Conservation (phyloP, 2,329 filamentous ascomycete genomes). For the Epichloe glyceriae region DNA sequence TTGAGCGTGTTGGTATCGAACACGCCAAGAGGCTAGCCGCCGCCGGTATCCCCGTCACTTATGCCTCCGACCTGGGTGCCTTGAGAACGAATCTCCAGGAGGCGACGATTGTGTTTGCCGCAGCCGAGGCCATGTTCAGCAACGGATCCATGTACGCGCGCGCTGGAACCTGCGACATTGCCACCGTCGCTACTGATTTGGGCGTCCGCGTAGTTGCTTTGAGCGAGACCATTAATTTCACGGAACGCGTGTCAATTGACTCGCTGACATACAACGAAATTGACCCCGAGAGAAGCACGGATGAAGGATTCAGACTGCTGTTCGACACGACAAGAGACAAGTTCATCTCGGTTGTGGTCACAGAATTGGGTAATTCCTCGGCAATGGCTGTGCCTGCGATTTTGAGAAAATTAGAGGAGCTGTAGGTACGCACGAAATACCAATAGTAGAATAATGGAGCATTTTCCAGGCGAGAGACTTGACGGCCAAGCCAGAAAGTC, state of each 20-base stretch:
- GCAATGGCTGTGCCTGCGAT: conserved; percentile 68
- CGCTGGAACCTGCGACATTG: conserved; percentile 75
- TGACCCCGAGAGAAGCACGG: conserved; percentile 54
- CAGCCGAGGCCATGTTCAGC: conserved; percentile 88
- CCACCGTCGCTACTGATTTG: conserved; percentile 64
- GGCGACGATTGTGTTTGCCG: conserved; percentile 66
- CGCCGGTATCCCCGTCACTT: conserved; percentile 64
- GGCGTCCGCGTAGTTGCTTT: conserved; percentile 76
- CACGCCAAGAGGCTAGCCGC: conserved; percentile 57
- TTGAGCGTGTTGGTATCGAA: conserved; percentile 35
- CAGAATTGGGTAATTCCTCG: conserved; percentile 77
- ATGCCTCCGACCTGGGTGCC: conserved; percentile 64
- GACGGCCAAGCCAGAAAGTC: not conserved
- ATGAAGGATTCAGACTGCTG: conserved; percentile 50
- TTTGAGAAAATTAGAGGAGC: conserved; percentile 43
- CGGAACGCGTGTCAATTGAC: conserved; percentile 70
- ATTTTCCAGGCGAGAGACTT: no score
- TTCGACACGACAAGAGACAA: conserved; percentile 87
- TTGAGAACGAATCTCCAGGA: conserved; percentile 58
- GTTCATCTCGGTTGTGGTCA: conserved; percentile 79
- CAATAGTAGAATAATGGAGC: not conserved
- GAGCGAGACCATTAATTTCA: conserved; percentile 93
- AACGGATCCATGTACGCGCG: conserved; percentile 85
- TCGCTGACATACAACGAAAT: conserved; percentile 93
- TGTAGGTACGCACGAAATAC: conserved; percentile 20